A percentile compares a stretch with the other conserved stretches of the same genome.
Conservation (phyloP, 1,139 yeast genomes). For the Yamadazyma buinensis region DNA sequence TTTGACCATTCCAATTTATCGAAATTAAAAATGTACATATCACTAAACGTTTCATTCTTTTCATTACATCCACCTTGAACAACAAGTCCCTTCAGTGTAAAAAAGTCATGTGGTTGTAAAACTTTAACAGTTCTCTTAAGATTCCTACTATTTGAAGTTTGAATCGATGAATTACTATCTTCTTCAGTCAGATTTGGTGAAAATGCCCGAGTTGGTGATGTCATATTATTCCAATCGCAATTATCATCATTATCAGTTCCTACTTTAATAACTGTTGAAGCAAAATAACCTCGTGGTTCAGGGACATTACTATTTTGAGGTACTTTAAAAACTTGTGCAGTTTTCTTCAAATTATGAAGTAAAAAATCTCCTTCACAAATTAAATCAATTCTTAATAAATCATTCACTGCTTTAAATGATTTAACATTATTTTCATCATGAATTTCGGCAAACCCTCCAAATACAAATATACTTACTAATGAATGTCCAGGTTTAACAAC, state of each 20-base stretch:
- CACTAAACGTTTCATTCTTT: conserved; percentile 26
- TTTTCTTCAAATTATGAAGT: conserved; percentile 8
- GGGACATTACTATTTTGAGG: conserved; percentile 18
- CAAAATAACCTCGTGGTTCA: conserved; percentile 40
- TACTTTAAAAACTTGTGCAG: conserved; percentile 11
- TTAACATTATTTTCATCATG: conserved; percentile 15
- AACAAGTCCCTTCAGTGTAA: conserved; percentile 28
- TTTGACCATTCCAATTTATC: conserved; percentile 34
- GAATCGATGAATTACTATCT: conserved; percentile 17
- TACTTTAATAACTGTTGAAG: conserved; percentile 28
- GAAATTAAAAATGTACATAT: conserved; percentile 32
- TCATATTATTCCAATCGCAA: conserved; percentile 16
- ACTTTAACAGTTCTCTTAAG: conserved; percentile 5
- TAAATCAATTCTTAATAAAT: conserved; percentile 35
- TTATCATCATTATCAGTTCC: conserved; percentile 18
- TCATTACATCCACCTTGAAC: conserved; percentile 45
- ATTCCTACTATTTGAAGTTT: conserved; percentile 14
- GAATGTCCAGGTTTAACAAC: conserved; percentile 9
- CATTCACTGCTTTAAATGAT: conserved; percentile 31
- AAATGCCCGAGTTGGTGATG: conserved; percentile 8
- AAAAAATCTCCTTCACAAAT: conserved; percentile 16
- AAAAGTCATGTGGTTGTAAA: conserved; percentile 18
- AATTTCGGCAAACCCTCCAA: conserved; percentile 35
- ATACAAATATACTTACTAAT: conserved; percentile 27
- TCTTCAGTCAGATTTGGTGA: conserved; percentile 13